phyloP scores from a whole-genome alignment of 2,329 filamentous ascomycete species.

The Aspergillus bombycis region DNA sequence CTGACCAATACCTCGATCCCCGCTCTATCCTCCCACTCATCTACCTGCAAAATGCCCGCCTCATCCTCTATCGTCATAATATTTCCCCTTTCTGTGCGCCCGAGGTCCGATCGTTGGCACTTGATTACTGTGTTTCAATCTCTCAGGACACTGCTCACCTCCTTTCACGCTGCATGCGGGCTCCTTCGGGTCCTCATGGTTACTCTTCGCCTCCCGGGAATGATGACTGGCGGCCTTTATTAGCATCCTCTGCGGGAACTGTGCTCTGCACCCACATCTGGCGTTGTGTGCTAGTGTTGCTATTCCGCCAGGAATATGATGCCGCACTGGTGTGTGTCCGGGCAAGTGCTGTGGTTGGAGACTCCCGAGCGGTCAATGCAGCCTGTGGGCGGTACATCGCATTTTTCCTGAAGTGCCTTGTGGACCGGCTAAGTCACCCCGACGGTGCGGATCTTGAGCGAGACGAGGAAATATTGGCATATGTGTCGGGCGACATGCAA shows the following conservation, averaged over 20 bases:
- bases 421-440: conserved; percentile 56
- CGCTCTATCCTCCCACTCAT: conserved; percentile 74
- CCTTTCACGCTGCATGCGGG: conserved; percentile 66
- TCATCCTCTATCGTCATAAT: conserved; percentile 87
- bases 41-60: conserved; percentile 79
- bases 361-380: conserved; percentile 71
- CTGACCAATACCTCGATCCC: conserved; percentile 70
- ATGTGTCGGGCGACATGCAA: conserved; percentile 85
- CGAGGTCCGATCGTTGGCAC: conserved; percentile 68
- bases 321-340: conserved; percentile 74
- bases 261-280: conserved; percentile 84
- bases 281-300: conserved; percentile 79
- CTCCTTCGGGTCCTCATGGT: conserved; percentile 20
- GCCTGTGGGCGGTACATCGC: conserved; percentile 79
- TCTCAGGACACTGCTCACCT: conserved; percentile 79
- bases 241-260: conserved; percentile 70
- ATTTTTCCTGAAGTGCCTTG: conserved; percentile 75
- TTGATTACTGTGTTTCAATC: conserved; percentile 75
- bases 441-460: conserved; percentile 51
- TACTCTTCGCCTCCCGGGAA: conserved; percentile 27
- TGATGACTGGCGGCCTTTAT: conserved; percentile 56
- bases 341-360: conserved; percentile 70
- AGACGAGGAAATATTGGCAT: conserved; percentile 88
- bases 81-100: conserved; percentile 71
- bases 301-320: conserved; percentile 73